Conservation (phyloP, 257 asterid species). For the Solanum microdontum region DNA sequence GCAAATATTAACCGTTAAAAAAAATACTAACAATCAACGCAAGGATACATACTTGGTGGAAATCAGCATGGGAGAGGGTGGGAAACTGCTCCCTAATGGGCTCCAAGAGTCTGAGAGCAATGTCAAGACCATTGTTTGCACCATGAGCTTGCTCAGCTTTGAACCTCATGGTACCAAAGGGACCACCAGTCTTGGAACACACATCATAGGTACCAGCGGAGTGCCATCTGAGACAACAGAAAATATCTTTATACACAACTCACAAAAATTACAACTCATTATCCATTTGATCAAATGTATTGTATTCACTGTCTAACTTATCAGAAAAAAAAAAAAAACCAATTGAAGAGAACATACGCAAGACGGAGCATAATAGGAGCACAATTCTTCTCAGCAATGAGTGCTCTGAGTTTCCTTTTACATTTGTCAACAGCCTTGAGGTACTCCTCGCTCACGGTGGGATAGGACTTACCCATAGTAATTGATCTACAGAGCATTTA, state of each 20-base stretch:
- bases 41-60: conserved; percentile 43
- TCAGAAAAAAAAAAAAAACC: no score
- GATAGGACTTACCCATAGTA: conserved; percentile 68
- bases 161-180: conserved; percentile 82
- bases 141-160: conserved; percentile 54
- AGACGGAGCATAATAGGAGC: conserved; percentile 91
- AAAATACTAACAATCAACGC: not conserved
- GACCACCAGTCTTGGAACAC: conserved; percentile 66
- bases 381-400: conserved; percentile 78
- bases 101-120: conserved; percentile 52
- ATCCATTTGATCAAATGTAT: not conserved
- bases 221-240: conserved; percentile 58
- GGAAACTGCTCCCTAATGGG: conserved; percentile 76
- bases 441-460: conserved; percentile 70
- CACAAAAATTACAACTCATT: not conserved
- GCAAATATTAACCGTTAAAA: no score
- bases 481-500: conserved; percentile 4
- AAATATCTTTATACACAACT: not conserved
- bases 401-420: conserved; percentile 76
- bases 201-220: conserved; percentile 82
- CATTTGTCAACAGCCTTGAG: conserved; percentile 61
- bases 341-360: conserved; percentile 30
- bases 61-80: conserved; percentile 49
- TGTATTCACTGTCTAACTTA: not conserved
- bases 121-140: conserved; percentile 69